Base-by-base conservation (phyloP, 139 green algal species). In the Microglena sp. region DNA sequence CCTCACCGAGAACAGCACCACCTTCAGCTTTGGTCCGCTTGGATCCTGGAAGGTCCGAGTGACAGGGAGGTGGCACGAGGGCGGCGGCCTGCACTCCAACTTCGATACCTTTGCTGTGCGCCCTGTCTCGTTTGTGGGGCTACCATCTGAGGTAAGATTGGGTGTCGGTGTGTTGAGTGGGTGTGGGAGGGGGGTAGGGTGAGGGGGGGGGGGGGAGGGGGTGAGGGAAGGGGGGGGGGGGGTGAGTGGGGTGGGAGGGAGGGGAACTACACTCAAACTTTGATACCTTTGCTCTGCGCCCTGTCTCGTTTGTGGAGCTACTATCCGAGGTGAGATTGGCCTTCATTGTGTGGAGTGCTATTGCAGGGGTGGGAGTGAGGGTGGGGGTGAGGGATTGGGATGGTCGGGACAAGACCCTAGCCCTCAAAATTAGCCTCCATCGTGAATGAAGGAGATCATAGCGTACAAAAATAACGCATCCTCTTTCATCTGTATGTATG, bases 21-120 rank as follows among this genome's bases (percentile, higher is more conserved):
- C 53, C 15, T 72, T 70, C 50, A 30, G 58, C 15, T 69, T 77
- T 29, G 70, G 70, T 1, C 70, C 70, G 24, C 45, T 77, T 27
- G 70, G 70, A 30, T 61, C 27, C 40, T 77, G 70, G 70, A 29
- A 36, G 1, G 46, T 77, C n/a, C 35, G 35, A 5, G 70, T 77
- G 15, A 36, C n/a, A 1, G 70, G 70, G 18, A 44, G 6, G 28
- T 77, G 70, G 70, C 5, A 77, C 64, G 64, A 66, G 34, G 70
- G 70, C 32, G 58, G 64, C 29, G 64, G 70, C 28, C 31, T 72
- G 36, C 72, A 64, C 35, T 64, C 70, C 4, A 28, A 36, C 28
- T 76, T 76, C 63, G 36, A 71, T 44, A 67, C 69, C 11, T 76
- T 76, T 56, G 59, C 32, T 6, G 55, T 69, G 30, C 62, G 50